Evolutionary conservation across 176 grass and related monocot genomes (phyloP), one percentile per base, ranked within the genome.

Genomic region (Hyparrhenia diplandra): DNA sequence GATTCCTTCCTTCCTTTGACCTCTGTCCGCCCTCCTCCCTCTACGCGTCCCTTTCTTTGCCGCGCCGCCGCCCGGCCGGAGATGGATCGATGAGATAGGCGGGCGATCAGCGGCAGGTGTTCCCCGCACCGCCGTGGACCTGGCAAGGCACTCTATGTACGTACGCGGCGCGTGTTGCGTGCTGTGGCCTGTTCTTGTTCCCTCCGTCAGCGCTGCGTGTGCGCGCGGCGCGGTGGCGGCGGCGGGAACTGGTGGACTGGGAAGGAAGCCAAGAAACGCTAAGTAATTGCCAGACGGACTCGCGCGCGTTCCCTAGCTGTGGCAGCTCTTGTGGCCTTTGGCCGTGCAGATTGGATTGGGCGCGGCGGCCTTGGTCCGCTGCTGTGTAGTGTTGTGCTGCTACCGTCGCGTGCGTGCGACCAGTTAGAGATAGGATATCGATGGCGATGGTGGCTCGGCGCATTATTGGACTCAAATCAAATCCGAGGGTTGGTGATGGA

Each of bases 401-500:
- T 20, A 18, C 46, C 5, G 16, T 17, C 16, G 62, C 29, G 32
- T 27, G 58, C 28, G 8, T 36, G 35, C 36, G 36, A 37, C 36
- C 36, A 10, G 16, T 1, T 5, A 8, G 1, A 5, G 3, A n/a
- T 4, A 9, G 4, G 35, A 12, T 3, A 20, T 10, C 20, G 36
- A 40, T 40, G 37, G 61, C 29, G 54, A 20, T 11, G 35, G 16
- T 34, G 23, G 74, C 17, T 40, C 54, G 46, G 10, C 32, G 73
- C 52, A 75, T 75, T 75, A 59, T 60, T 75, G 52, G 72, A 65
- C 59, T 13, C 2, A 4, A 8, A 5, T n/a, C n/a, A n/a, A n/a
- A 58, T 62, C 43, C 60, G 62, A 76, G 73, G 24, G 63, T 76
- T 76, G 82, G 82, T 76, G 71, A 76, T 43, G 25, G 82, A 83